Evolutionary conservation across 331 rosid genomes (phyloP).

Genomic region (Erythrophleum ivorense): DNA sequence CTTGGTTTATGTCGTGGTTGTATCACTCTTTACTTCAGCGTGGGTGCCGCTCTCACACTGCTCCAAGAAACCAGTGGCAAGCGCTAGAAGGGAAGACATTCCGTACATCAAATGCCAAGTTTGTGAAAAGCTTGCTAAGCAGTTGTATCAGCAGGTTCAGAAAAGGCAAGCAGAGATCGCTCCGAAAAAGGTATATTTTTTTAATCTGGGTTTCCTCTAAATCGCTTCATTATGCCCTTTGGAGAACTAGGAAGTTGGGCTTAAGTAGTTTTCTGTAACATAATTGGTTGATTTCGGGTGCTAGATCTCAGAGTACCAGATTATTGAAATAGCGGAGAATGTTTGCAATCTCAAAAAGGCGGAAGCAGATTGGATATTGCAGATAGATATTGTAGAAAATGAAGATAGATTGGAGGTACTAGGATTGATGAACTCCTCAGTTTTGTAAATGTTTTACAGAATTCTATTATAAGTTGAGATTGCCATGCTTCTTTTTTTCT

Average conservation of each 20-base stretch:
- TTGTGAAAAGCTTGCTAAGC: constrained; percentile 28
- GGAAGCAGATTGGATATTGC: constrained; percentile 68
- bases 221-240: neutral
- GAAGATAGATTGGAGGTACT: constrained; percentile 79
- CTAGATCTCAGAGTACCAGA: constrained; percentile 58
- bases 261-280: constrained; percentile 31
- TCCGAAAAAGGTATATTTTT: constrained; percentile 1
- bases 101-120: constrained; percentile 64
- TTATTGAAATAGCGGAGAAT: constrained; percentile 61
- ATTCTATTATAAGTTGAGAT: constrained; percentile 14
- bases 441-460: neutral
- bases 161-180: constrained; percentile 27
- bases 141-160: constrained; percentile 22
- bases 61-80: constrained; percentile 50
- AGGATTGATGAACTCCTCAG: constrained; percentile 26
- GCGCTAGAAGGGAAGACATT: constrained; percentile 65
- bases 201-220: constrained; percentile 24
- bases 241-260: constrained; percentile 19
- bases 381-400: constrained; percentile 81
- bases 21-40: constrained; percentile 50
- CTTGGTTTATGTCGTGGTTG: constrained; percentile 43
- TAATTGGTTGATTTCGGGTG: constrained; percentile 4
- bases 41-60: constrained; percentile 49
- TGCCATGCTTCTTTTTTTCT: constrained; percentile 13
- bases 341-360: constrained; percentile 70